Base-by-base conservation (phyloP, 345 rosid species). In the Heritiera littoralis region DNA sequence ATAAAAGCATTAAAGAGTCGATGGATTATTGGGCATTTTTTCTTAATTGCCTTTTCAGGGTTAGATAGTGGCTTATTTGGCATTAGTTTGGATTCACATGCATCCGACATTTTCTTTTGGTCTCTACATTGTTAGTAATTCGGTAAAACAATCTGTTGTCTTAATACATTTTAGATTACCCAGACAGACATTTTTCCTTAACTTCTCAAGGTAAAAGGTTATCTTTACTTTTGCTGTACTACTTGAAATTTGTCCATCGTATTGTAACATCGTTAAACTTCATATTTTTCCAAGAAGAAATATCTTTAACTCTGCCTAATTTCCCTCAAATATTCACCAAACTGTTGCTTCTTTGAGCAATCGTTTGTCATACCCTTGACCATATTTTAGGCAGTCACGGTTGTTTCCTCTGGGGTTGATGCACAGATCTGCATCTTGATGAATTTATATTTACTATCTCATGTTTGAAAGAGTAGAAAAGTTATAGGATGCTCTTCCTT, bases 301-400 rank as follows among this genome's bases (percentile, higher is more conserved):
- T 71, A 17, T 4, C 54, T 73, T 46, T 73, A 35, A 9, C 32
- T 18, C 61, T 52, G 30, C 30, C 9, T 54, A 49, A 30, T 55
- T 51, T 76, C 59, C 55, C 23, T 12, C 23, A 48, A 61, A 15
- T 76, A 51, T 68, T 49, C 46, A 55, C 46, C 64, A 40, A 52
- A 63, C 28, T 35, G 63, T 72, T 73, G 55, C 55, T 72, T 51
- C 43, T 41, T 55, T 58, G 28, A 65, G 63, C 52, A 15, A 66
- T 9, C 8, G 2, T 52, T 72, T 70, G 46, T 12, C 9, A 35
- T 54, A 32, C 48, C 32, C 17, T 18, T 17, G 76, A 54, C 20
- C n/a, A 12, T 35, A 15, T 54, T 30, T 49, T 72, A 35, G 76
- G 63, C 48, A 9, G 48, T 41, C 61, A 54, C 2, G 8, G 41